Evolutionary conservation across 2,329 filamentous ascomycete species (phyloP), one percentile per base, ranked within the genome.

Genomic region (Ophiocordyceps australis): DNA sequence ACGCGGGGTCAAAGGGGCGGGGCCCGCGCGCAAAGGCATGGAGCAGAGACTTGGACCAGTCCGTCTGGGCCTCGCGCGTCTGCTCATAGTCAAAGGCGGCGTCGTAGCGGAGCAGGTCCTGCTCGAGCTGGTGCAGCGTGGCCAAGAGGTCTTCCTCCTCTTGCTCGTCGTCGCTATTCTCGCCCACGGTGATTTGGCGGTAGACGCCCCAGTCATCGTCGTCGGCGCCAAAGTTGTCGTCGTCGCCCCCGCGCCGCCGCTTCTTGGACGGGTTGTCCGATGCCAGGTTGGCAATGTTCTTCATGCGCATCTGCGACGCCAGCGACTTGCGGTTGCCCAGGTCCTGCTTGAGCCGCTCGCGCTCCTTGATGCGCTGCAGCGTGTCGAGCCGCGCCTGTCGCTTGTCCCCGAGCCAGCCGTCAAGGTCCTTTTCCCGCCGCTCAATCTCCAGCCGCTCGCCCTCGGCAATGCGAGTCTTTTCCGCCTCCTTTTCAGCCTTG

Each of bases 141-240:
- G 63, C 68, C 30, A 69, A 65, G 0, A 93, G 65, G 41, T 95
- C 86, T 47, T 86, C 80, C 45, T 95, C 86, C 45, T 92, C 85
- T 26, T 92, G 83, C 40, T 86, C 79, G 37, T 94, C 85, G 33
- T 89, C 81, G 42, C 77, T 81, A 37, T 63, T 64, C 7, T 78
- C 76, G 26, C 82, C 83, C 1, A 79, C 82, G 3, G 82, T 80
- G 30, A 95, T 91, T 21, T 81, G 81, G 27, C 89, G 75, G 51
- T 98, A 98, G 10, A 98, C 82, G 30, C 82, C 82, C 89, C 89
- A 98, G 49, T 98, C 89, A 30, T 91, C 85, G 43, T 98, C 89
- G 47, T 98, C 86, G 25, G 85, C 85, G 29, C 89, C 89, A 44
- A 98, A 98, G 32, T 81, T 83, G 45, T 98, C 89, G 40, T 98